Evolutionary conservation across 441 rosid genomes (phyloP).

Genomic region (Bruguiera hainesii): DNA sequence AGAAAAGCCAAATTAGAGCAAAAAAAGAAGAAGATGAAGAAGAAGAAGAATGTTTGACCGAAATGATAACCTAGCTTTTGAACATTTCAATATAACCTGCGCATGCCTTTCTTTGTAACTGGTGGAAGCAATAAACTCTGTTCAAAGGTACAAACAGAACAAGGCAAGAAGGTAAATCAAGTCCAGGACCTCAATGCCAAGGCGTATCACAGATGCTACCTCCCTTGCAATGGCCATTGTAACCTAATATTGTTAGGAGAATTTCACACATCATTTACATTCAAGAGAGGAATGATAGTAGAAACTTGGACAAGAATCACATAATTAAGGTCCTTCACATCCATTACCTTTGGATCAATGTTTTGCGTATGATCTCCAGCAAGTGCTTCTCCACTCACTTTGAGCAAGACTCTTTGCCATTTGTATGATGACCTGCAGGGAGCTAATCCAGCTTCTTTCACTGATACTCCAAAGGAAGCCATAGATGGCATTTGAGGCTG

Average conservation of each 20-base stretch:
- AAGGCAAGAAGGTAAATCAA: not conserved
- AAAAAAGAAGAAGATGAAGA: no score
- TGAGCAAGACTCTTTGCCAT: conserved; percentile 93
- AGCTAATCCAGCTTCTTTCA: conserved; percentile 22
- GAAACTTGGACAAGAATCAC: conserved; percentile 6
- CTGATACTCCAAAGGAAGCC: conserved; percentile 48
- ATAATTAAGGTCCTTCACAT: not conserved
- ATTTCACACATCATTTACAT: conserved; percentile 15
- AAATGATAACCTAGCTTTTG: no score
- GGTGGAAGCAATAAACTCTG: no score
- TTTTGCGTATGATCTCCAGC: conserved; percentile 80
- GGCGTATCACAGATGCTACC: conserved; percentile 83
- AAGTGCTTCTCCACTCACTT: conserved; percentile 97
- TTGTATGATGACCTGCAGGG: conserved; percentile 39
- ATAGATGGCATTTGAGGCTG: conserved; percentile 51
- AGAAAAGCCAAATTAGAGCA: no score
- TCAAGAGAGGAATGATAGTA: not conserved
- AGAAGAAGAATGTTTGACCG: no score
- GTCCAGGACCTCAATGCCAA: conserved; percentile 69
- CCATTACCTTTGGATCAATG: conserved; percentile 77
- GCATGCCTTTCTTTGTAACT: no score
- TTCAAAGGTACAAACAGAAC: no score
- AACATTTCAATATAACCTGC: no score
- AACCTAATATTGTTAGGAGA: conserved; percentile 36
- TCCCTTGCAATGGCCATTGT: conserved; percentile 95